Evolutionary conservation across 23 red algal species (phyloP), one percentile per base, ranked within the genome.

Genomic region (Gracilaria domingensis): DNA sequence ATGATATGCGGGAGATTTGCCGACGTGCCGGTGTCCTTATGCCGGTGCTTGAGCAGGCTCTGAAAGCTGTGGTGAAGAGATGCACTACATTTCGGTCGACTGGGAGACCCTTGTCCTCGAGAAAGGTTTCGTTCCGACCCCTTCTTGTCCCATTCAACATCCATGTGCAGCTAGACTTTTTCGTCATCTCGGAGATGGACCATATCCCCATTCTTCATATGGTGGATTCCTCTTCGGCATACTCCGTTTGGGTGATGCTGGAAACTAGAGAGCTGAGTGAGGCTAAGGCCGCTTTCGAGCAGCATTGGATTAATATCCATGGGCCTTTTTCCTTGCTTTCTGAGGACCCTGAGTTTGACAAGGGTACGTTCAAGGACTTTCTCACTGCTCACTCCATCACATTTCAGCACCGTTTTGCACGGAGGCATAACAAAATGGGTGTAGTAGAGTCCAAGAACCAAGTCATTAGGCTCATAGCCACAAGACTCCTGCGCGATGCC

Each of bases 201-300:
- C 79, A 89, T 20, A 60, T 56, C 6, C 71, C 85, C 1, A 89
- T 89, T 17, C 71, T 89, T 11, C 85, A 89, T 35, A 38, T 89
- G 12, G 72, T 77, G 0, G 70, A 89, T 45, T 0, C 69, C 85
- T 42, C 62, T 9, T 53, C 85, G 9, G 67, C 40, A 13, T 89
- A 47, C 44, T 64, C 54, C 4, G 69, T 80, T 11, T 51, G 12
- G 33, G 39, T 67, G 0, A 42, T 64, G 53, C 28, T 79, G 85
- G 54, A 42, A 13, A 37, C 71, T 7, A 59, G 70, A 47, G 70
- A 77, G 4, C 48, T 89, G 29, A 65, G 29, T 6, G 20, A 4
- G 12, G 85, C 34, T 13, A 60, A 18, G 14, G 0, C 17, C 17
- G 71, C 0, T 30, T 79, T 80, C 70, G 71, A 89, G 34, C 0